These are phyloP conservation scores for Plasmodium fragile DNA, from an alignment of 169 alveolate genomes.

Conservation along the genomic window DNA sequence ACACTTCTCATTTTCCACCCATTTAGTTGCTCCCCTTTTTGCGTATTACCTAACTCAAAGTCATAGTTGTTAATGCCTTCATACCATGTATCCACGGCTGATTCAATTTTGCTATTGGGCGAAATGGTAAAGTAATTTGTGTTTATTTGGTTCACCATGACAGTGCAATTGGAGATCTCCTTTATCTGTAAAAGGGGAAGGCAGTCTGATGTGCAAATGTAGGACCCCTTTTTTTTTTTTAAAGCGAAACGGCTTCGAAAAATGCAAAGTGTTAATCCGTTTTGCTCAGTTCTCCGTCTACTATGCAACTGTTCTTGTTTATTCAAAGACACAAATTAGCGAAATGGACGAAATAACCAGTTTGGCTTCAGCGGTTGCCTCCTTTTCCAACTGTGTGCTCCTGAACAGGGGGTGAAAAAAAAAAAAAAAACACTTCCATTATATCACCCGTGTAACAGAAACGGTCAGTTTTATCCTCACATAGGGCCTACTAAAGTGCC, in stretches of 20 bases:
- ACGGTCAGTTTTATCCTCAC: not conserved
- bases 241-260: not conserved
- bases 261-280: not conserved
- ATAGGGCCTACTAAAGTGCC: not conserved
- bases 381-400: conserved; percentile 43
- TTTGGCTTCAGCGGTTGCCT: conserved; percentile 34
- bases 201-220: not conserved
- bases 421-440: not conserved
- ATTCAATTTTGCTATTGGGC: conserved; percentile 1
- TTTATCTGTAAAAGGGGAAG: conserved; percentile 33
- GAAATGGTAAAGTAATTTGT: conserved; percentile 61
- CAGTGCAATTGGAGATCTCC: conserved; percentile 10
- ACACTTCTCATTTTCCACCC: not conserved
- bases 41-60: conserved; percentile 48
- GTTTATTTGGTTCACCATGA: conserved; percentile 22
- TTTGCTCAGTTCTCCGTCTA: not conserved
- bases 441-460: not conserved
- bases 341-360: conserved; percentile 26
- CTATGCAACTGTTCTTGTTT: not conserved
- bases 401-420: conserved; percentile 12
- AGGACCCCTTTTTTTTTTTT: not conserved
- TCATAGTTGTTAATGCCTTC: conserved; percentile 72
- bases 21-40: conserved; percentile 10
- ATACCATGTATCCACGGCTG: conserved; percentile 73
- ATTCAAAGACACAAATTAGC: conserved; percentile 3